phyloP scores from a whole-genome alignment of 306 rosid genomes.

The Lathyrus oleraceus region DNA sequence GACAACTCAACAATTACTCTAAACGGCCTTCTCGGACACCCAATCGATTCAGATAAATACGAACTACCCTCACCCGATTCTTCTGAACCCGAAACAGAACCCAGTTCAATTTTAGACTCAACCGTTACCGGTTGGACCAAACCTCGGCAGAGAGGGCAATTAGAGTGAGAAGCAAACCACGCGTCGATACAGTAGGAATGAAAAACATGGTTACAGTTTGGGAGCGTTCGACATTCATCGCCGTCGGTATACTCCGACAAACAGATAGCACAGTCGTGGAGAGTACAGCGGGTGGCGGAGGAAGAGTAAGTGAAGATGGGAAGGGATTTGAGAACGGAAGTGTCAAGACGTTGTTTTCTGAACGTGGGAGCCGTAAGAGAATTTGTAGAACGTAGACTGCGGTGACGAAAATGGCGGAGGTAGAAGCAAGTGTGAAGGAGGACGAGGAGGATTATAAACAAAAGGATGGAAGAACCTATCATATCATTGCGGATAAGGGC shows the following conservation, averaged over 20 bases:
- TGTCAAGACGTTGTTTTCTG: constrained; percentile 34
- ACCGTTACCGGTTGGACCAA: constrained; percentile 18
- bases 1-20: constrained; percentile 16
- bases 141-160: constrained; percentile 57
- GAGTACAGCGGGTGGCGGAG: not conserved
- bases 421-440: constrained; percentile 39
- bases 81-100: not conserved
- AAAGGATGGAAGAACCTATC: constrained; percentile 48
- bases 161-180: constrained; percentile 59
- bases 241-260: constrained; percentile 48
- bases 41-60: constrained; percentile 8
- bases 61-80: constrained; percentile 34
- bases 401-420: constrained; percentile 27
- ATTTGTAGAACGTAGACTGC: not conserved
- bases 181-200: constrained; percentile 49
- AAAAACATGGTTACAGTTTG: constrained; percentile 54
- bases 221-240: constrained; percentile 44
- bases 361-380: not conserved
- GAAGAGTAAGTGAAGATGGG: constrained; percentile 42
- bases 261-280: constrained; percentile 56
- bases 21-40: constrained; percentile 42
- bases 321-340: constrained; percentile 46
- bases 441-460: constrained; percentile 19
- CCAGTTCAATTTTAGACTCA: not conserved
- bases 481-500: constrained; percentile 51